Evolutionary conservation across 352 stramenopile genomes (phyloP), one percentile per base, ranked within the genome.

Genomic region (Globisporangium heterothallicum): DNA sequence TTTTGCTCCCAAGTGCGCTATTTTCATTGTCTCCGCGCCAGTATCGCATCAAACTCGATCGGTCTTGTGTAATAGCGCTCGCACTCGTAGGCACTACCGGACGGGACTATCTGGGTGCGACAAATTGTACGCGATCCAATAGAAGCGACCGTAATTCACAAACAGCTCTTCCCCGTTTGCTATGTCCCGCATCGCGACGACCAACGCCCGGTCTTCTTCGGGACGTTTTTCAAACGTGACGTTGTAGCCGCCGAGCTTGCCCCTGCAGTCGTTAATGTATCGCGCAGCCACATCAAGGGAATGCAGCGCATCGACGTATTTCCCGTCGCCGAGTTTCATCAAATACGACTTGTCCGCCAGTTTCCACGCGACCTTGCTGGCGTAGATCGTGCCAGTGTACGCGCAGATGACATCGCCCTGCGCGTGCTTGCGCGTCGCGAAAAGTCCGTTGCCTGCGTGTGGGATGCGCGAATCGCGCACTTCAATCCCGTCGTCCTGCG

Each of bases 251-350:
- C 66, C 66, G 5, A 56, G 36, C 26, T 64, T 68, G 14, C 69
- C 66, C 56, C 78, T 53, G 59, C 78, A 88, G 66, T 92, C 83
- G 58, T 94, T 94, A 43, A 94, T 92, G 61, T 84, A 94, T 12
- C 82, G 58, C 2, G 82, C 79, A 22, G 81, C 47, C 16, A 88
- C 71, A 14, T 84, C 12, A 0, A 54, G 53, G 4, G 51, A 68
- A 19, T 79, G n/a, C 24, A 66, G 61, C 18, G 82, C 78, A 58
- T 93, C 82, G 26, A 93, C 70, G 66, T 88, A 93, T 41, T 77
- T 75, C 44, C 69, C 69, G n/a, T 79, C 59, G 46, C 82, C 79
- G n/a, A 93, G 59, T 32, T 79, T 84, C 79, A 93, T 91, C 25
- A 93, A 62, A 51, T 89, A 93, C 16, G 68, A 59, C 58, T 93